phyloP scores from a whole-genome alignment of 768 basidiomycete species.

The Suillus decipiens region DNA sequence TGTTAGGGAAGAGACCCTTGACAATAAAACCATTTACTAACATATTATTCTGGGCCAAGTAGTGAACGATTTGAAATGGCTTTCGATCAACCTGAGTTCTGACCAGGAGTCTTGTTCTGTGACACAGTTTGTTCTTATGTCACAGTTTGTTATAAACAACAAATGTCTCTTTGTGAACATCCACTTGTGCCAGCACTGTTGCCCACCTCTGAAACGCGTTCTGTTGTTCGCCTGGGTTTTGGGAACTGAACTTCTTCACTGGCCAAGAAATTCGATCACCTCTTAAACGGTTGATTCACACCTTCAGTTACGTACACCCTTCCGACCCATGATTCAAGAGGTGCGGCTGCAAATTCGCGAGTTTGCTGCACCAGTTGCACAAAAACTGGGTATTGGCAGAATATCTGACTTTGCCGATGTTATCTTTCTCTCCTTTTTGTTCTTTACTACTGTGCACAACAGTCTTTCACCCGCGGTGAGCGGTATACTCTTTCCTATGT shows the following conservation, averaged over 20 bases:
- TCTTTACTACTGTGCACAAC: slow-evolving; percentile 60
- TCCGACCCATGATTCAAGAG: slow-evolving; percentile 29
- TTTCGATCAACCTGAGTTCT: neutral
- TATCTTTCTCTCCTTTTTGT: slow-evolving; percentile 52
- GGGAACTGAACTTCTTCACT: neutral
- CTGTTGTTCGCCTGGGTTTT: neutral
- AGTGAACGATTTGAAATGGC: neutral
- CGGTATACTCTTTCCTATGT: slow-evolving; percentile 45
- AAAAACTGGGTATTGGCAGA: slow-evolving; percentile 49
- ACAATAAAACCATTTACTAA: neutral
- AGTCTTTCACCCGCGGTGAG: slow-evolving; percentile 58
- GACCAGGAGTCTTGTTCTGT: neutral
- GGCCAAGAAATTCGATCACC: neutral
- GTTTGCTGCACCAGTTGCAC: slow-evolving; percentile 28
- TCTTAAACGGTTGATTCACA: neutral
- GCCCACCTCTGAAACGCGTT: neutral
- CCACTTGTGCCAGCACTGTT: neutral
- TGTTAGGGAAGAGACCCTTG: slow-evolving; percentile 22
- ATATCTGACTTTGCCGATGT: slow-evolving; percentile 58
- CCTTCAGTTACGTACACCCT: neutral
- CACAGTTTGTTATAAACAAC: neutral
- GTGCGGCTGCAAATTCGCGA: slow-evolving; percentile 31
- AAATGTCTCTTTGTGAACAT: neutral
- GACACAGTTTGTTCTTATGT: neutral
- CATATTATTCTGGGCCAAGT: slow-evolving; percentile 7